Conservation (phyloP, 768 basidiomycete species). For the Wakefieldia striispora region DNA sequence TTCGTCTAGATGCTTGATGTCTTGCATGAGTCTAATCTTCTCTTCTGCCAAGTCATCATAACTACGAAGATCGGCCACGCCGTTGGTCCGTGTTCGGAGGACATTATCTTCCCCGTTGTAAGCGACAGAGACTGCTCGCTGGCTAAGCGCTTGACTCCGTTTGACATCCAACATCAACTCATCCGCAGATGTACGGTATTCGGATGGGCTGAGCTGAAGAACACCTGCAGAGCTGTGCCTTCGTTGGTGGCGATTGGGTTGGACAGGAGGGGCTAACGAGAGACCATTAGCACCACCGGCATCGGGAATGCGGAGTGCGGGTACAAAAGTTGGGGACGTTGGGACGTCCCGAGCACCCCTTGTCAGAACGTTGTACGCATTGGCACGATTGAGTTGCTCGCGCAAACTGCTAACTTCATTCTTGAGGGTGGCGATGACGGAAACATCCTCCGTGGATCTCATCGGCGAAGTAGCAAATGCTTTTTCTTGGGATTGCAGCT, state of each 20-base stretch:
- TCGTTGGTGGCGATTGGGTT: constrained; percentile 64
- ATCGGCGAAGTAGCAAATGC: constrained; percentile 60
- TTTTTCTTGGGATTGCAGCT: constrained; percentile 76
- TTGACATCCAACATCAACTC: constrained; percentile 75
- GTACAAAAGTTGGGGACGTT: constrained; percentile 83
- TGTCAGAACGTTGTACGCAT: constrained; percentile 85
- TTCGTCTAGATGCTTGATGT: constrained; percentile 85
- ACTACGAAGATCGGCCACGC: constrained; percentile 67
- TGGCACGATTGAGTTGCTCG: constrained; percentile 95
- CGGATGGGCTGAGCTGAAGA: constrained; percentile 55
- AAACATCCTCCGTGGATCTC: constrained; percentile 77
- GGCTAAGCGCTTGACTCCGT: constrained; percentile 66
- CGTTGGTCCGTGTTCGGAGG: constrained; percentile 62
- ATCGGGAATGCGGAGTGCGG: constrained; percentile 62
- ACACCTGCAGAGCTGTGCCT: constrained; percentile 87
- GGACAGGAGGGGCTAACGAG: constrained; percentile 34
- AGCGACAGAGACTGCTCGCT: constrained; percentile 85
- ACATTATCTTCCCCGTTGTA: constrained; percentile 80
- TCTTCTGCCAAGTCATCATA: constrained; percentile 92
- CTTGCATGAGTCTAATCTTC: constrained; percentile 91
- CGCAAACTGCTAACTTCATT: constrained; percentile 89
- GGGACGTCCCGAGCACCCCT: constrained; percentile 73
- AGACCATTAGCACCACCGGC: constrained; percentile 42
- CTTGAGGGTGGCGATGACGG: constrained; percentile 85
- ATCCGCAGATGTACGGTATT: constrained; percentile 72